Evolutionary conservation across 2,329 filamentous ascomycete species (phyloP).

Genomic region (Zymoseptoria pseudotritici): DNA sequence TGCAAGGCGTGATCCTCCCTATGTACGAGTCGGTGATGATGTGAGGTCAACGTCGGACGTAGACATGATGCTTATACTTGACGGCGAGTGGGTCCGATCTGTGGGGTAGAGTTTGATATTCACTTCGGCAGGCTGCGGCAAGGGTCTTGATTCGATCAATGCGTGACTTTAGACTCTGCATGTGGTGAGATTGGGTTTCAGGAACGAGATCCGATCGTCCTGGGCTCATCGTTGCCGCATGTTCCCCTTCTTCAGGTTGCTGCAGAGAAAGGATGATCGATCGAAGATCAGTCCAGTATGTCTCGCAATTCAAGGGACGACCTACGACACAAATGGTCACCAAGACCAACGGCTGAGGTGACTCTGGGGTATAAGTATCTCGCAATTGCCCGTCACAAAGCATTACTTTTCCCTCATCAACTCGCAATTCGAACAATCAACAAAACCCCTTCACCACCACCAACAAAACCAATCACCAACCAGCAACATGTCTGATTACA

Average conservation of each 20-base stretch:
- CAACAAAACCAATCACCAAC: slow-evolving; percentile 5
- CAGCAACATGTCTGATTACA: slow-evolving; percentile 30
- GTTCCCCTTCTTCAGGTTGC: not conserved
- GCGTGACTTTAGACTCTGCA: not conserved
- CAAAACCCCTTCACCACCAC: slow-evolving; percentile 1
- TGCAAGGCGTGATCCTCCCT: not conserved
- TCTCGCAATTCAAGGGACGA: not conserved
- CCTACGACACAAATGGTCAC: not conserved
- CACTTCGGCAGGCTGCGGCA: not conserved
- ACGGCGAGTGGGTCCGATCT: not conserved
- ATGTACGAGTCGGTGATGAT: not conserved
- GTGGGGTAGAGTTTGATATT: not conserved
- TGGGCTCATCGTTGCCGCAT: not conserved
- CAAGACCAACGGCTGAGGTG: not conserved
- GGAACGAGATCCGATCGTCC: not conserved
- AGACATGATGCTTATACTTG: not conserved
- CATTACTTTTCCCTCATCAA: slow-evolving; percentile 4
- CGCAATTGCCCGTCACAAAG: not conserved
- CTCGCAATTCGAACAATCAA: slow-evolving; percentile 2
- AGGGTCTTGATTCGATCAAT: not conserved
- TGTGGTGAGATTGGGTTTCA: not conserved
- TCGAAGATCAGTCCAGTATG: not conserved
- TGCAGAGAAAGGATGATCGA: not conserved
- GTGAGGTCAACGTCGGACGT: not conserved
- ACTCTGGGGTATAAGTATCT: not conserved